Evolutionary conservation across 2,329 filamentous ascomycete species (phyloP).

Genomic region (Aspergillus chevalieri): DNA sequence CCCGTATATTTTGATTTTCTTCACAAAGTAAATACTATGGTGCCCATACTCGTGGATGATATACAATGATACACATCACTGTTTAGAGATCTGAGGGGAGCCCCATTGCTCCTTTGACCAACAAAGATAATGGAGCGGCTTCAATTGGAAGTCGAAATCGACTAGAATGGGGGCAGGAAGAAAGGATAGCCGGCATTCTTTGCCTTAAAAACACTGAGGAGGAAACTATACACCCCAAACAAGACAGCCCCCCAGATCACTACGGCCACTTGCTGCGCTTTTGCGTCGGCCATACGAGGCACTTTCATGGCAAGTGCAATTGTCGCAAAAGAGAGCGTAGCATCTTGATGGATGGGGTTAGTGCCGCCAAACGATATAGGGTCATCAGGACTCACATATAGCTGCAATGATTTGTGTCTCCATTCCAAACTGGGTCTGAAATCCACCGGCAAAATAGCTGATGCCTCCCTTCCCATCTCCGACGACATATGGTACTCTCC

Average conservation of each 20-base stretch:
- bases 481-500: conserved; percentile 86
- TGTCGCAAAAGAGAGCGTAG: conserved; percentile 76
- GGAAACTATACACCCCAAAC: conserved; percentile 83
- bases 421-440: conserved; percentile 87
- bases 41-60: too few species aligned
- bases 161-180: conserved; percentile 78
- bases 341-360: conserved; percentile 47
- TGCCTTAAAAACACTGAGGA: conserved; percentile 84
- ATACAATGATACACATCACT: neutral
- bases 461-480: conserved; percentile 80
- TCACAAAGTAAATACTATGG: too few species aligned
- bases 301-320: conserved; percentile 91
- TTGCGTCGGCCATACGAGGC: conserved; percentile 73
- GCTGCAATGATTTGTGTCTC: conserved; percentile 94
- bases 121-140: neutral
- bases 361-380: neutral
- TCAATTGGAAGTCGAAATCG: conserved; percentile 1
- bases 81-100: neutral
- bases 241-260: conserved; percentile 72
- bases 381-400: conserved; percentile 63
- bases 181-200: conserved; percentile 97
- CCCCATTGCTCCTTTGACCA: neutral
- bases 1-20: too few species aligned
- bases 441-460: conserved; percentile 83
- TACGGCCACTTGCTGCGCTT: conserved; percentile 73